These are phyloP conservation scores for Lasiodiplodia theobromae DNA, from an alignment of 2,329 filamentous ascomycete genomes.

Conservation along the genomic window DNA sequence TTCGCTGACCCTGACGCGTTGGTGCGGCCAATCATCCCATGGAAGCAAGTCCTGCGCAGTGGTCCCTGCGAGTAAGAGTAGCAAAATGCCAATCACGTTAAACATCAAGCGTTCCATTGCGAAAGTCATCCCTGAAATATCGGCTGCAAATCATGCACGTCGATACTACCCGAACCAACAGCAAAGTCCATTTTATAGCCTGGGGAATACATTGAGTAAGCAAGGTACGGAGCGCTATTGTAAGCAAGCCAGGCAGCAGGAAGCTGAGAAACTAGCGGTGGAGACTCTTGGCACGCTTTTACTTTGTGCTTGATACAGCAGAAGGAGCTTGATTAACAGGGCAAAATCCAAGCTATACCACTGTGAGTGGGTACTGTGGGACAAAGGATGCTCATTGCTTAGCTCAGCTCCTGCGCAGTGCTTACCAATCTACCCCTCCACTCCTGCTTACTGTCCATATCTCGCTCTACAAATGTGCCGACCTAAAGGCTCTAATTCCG, in stretches of 20 bases:
- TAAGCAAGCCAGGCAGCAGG: background rate
- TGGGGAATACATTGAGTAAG: too few relatives aligned
- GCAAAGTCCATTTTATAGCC: too few relatives aligned
- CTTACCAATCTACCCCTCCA: background rate
- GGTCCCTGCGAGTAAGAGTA: too few relatives aligned
- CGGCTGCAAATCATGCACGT: too few relatives aligned
- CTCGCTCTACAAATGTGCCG: too few relatives aligned
- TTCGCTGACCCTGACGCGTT: background rate
- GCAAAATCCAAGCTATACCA: background rate
- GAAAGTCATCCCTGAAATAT: too few relatives aligned
- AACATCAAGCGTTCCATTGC: too few relatives aligned
- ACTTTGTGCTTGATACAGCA: background rate
- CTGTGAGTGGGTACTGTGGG: background rate
- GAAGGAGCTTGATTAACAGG: background rate
- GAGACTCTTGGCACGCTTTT: background rate
- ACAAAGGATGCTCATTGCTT: background rate
- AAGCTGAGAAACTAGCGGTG: background rate
- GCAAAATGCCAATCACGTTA: too few relatives aligned
- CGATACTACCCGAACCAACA: too few relatives aligned
- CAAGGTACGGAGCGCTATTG: background rate
- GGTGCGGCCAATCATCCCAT: background rate
- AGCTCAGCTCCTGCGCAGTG: background rate
- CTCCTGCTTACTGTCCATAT: background rate
- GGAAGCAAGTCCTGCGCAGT: background rate
- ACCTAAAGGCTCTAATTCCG: background rate